phyloP scores from a whole-genome alignment of 2,329 filamentous ascomycete genomes.

The Pezicula carpinea region DNA sequence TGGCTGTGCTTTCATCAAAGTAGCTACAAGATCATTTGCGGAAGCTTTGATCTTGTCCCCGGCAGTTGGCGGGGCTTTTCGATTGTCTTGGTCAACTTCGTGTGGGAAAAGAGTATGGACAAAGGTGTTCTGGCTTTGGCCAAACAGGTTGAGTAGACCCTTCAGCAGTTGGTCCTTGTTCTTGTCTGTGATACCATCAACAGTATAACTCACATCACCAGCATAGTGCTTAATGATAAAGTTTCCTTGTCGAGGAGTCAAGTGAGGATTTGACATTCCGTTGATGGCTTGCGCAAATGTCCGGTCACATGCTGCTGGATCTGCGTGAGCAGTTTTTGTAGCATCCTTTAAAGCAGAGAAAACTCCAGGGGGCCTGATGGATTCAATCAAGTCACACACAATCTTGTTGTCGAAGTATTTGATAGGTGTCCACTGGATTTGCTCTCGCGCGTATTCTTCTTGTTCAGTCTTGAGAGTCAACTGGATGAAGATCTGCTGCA shows the following conservation, averaged over 20 bases:
- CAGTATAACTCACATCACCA: slow-evolving; percentile 89
- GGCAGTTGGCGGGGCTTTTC: slow-evolving; percentile 86
- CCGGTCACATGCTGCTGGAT: slow-evolving; percentile 87
- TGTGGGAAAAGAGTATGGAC: slow-evolving; percentile 86
- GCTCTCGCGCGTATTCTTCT: slow-evolving; percentile 91
- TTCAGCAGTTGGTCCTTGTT: slow-evolving; percentile 98
- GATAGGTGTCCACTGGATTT: slow-evolving; percentile 98
- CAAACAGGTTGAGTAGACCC: slow-evolving; percentile 83
- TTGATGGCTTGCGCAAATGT: slow-evolving; percentile 94
- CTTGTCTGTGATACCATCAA: slow-evolving; percentile 98
- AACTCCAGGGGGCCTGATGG: slow-evolving; percentile 81
- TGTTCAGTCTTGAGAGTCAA: slow-evolving; percentile 94
- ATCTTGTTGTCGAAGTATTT: slow-evolving; percentile 99
- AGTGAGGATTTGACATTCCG: slow-evolving; percentile 84
- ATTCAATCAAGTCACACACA: slow-evolving; percentile 94
- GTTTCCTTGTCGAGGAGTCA: slow-evolving; percentile 86
- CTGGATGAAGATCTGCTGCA: slow-evolving; percentile 99
- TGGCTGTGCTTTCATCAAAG: slow-evolving; percentile 93
- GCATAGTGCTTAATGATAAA: slow-evolving; percentile 99
- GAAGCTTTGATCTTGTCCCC: slow-evolving; percentile 95
- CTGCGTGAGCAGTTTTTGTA: slow-evolving; percentile 95
- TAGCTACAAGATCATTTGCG: slow-evolving; percentile 90
- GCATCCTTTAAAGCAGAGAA: slow-evolving; percentile 97
- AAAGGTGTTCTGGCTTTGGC: slow-evolving; percentile 78
- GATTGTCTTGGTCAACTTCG: slow-evolving; percentile 92